A percentile compares a stretch with the other conserved stretches of the same genome.
Conservation (phyloP, 1,284 basidiomycete species). For the Retiboletus flavoniger region DNA sequence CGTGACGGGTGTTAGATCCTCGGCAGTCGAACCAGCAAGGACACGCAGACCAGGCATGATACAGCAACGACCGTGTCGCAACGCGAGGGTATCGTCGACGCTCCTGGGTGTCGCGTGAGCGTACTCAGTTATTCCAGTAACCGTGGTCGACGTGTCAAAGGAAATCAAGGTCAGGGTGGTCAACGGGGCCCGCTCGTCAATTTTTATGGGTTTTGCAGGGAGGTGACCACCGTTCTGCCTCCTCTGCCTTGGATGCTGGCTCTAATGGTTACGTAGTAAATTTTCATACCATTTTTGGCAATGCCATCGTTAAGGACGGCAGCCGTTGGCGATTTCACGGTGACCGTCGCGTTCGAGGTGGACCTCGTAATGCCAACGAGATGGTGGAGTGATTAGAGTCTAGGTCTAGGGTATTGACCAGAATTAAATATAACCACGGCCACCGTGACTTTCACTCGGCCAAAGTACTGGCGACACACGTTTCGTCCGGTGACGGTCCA, state of each 20-base stretch:
- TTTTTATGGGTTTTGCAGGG: background rate
- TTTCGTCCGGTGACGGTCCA: too few relatives aligned
- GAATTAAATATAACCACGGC: background rate
- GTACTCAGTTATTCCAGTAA: background rate
- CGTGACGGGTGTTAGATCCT: constrained; percentile 53
- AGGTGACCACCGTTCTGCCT: background rate
- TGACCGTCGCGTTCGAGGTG: background rate
- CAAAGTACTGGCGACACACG: too few relatives aligned
- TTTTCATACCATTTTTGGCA: constrained; percentile 18
- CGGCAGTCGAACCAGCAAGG: constrained; percentile 59
- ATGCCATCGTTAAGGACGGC: background rate
- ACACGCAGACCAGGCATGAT: constrained; percentile 63
- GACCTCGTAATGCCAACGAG: background rate
- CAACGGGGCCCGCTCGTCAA: constrained; percentile 33
- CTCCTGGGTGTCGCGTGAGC: background rate
- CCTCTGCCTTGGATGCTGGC: background rate
- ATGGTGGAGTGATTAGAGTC: background rate
- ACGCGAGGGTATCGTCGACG: background rate
- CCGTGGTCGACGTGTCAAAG: background rate
- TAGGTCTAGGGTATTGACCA: background rate
- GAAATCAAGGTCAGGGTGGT: background rate
- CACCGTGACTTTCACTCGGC: too few relatives aligned
- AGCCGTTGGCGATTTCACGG: background rate
- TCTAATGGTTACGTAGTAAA: constrained; percentile 10
- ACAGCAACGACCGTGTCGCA: background rate